Base-by-base conservation (phyloP, 2,329 filamentous ascomycete genomes). In the Metarhizium guizhouense region DNA sequence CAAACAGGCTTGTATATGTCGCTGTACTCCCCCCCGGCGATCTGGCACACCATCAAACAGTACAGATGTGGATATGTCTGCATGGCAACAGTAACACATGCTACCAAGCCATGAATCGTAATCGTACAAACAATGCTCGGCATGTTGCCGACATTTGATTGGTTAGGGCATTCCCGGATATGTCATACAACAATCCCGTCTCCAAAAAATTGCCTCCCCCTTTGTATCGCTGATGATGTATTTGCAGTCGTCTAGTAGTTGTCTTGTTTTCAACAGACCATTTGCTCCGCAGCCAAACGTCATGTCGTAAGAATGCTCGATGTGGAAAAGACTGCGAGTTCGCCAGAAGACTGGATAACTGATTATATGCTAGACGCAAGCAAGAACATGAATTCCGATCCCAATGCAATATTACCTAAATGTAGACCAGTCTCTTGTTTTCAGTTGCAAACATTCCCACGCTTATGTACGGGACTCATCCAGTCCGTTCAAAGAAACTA, bases 321-420 rank as follows among this genome's bases (percentile, higher is more conserved):
- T 55, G 47, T 36, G 47, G 38, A 20, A 36, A 36, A 32, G 43
- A 48, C 51, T 42, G 43, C 13, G 42, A 54, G 36, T 47, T 54
- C 53, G 29, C 54, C 53, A 48, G 49, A 56, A 50, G 11, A 51
- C 54, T 57, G 51, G 38, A 63, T 55, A 56, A 58, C 61, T 55
- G 60, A 68, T 64, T 66, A 65, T 65, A 67, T 67, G 65, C 63
- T 64, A 64, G 60, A 64, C 60, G 61, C 56, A 60, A 64, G 59
- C 55, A 61, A 61, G 51, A 64, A 57, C 55, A 60, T 61, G 55
- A 62, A 62, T 48, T 53, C 67, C 67, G 64, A 65, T 68, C 70
- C 70, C 71, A 72, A 76, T 76, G 75, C 74, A 73, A 70, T 74
- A 74, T 74, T 74, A 74, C 71, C 71, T 75, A 69, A 74, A 70